A percentile compares a stretch with the other conserved stretches of the same genome.
Evolutionary conservation across 1,284 basidiomycete genomes (phyloP).

Genomic region (Polyporus tsugae): DNA sequence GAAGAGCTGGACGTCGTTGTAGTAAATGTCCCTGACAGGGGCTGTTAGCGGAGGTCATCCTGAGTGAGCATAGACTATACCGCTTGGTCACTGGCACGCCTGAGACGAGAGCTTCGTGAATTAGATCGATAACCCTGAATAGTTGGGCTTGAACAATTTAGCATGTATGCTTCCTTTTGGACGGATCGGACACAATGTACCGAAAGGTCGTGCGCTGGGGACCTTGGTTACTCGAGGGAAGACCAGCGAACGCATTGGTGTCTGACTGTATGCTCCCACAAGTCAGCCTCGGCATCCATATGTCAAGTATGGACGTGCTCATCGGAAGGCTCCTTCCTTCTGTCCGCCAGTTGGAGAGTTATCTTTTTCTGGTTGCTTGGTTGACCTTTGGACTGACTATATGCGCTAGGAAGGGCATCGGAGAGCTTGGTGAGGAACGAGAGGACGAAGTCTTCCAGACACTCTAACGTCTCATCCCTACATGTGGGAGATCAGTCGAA

Average conservation of each 20-base stretch:
- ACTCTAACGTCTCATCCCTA: slow-evolving; percentile 34
- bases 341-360: slow-evolving; percentile 40
- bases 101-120: slow-evolving; percentile 68
- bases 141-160: slow-evolving; percentile 60
- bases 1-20: slow-evolving; percentile 84
- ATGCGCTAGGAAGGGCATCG: slow-evolving; percentile 31
- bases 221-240: slow-evolving; percentile 48
- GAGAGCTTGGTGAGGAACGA: slow-evolving; percentile 63
- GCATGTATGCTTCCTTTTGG: neutral
- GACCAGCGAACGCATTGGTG: slow-evolving; percentile 36
- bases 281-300: slow-evolving; percentile 4
- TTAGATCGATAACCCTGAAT: slow-evolving; percentile 64
- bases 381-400: slow-evolving; percentile 17
- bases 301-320: slow-evolving; percentile 32
- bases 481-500: neutral
- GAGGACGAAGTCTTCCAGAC: slow-evolving; percentile 62
- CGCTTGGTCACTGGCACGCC: slow-evolving; percentile 73
- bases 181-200: slow-evolving; percentile 42
- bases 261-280: slow-evolving; percentile 24
- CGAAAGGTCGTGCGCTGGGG: slow-evolving; percentile 61
- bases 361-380: slow-evolving; percentile 33
- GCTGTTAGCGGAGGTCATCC: neutral
- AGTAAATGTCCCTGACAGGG: slow-evolving; percentile 82
- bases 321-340: slow-evolving; percentile 38
- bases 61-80: slow-evolving; percentile 45